Percentiles rank a stretch among this genome's conserved stretches.
Evolutionary conservation across 768 basidiomycete species (phyloP).

Genomic region (Cystoderma amianthinum): DNA sequence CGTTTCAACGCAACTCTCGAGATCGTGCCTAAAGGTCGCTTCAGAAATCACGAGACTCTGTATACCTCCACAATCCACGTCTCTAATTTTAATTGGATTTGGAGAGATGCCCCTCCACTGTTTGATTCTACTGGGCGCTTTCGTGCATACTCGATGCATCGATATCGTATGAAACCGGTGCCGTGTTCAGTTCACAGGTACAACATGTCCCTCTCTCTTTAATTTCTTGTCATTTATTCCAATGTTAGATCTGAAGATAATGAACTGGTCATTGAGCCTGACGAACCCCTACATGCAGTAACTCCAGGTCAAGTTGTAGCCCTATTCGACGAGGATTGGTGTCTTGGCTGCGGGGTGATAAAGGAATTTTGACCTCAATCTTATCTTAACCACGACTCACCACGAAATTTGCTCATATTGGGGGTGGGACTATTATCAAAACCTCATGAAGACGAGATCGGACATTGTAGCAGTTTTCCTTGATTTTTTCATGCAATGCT

Average conservation of each 20-base stretch:
- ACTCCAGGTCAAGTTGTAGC: constrained; percentile 78
- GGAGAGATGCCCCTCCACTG: constrained; percentile 46
- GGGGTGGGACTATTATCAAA: too few relatives aligned
- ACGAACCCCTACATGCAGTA: constrained; percentile 57
- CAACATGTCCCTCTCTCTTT: constrained; percentile 9
- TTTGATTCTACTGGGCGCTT: constrained; percentile 38
- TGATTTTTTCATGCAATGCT: too few relatives aligned
- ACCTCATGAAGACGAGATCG: too few relatives aligned
- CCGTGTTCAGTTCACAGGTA: constrained; percentile 48
- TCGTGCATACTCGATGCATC: constrained; percentile 47
- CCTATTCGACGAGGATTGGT: constrained; percentile 70
- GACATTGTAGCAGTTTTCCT: too few relatives aligned
- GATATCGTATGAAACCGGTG: constrained; percentile 60
- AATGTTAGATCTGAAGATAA: constrained; percentile 10
- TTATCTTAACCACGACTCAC: too few relatives aligned
- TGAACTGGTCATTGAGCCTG: constrained; percentile 41
- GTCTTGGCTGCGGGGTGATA: constrained; percentile 80
- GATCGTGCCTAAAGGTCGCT: background rate
- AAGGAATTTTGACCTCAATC: too few relatives aligned
- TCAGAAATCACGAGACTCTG: constrained; percentile 57
- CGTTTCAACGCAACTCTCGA: background rate
- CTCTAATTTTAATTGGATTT: constrained; percentile 70
- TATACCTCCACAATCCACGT: constrained; percentile 32
- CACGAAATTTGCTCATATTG: too few relatives aligned
- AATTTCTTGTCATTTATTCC: background rate